Percentiles rank a stretch among this genome's conserved stretches.
These are phyloP conservation scores for Salvia splendens DNA, from an alignment of 257 asterid species.

Conservation along the genomic window DNA sequence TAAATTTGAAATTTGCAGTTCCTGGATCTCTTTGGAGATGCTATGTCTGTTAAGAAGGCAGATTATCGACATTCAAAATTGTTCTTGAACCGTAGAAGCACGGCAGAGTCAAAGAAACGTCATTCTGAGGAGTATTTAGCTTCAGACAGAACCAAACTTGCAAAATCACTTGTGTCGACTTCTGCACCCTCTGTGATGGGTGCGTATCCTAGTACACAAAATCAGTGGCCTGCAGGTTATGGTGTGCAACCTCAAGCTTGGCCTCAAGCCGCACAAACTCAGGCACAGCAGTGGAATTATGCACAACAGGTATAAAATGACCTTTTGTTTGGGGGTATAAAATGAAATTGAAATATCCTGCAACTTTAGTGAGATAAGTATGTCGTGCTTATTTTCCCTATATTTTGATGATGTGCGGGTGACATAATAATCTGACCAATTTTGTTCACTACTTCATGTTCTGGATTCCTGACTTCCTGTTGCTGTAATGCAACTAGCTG, in stretches of 20 bases:
- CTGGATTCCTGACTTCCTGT: no score
- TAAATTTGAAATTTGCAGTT: no score
- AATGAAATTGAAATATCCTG: no score
- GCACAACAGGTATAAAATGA: slow-evolving; percentile 57
- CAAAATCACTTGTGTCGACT: slow-evolving; percentile 58
- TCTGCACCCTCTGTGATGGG: slow-evolving; percentile 66
- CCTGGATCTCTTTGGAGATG: slow-evolving; percentile 35
- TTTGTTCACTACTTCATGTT: no score
- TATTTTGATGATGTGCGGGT: no score
- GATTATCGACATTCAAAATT: slow-evolving; percentile 82
- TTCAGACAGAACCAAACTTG: slow-evolving; percentile 74
- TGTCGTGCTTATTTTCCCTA: no score
- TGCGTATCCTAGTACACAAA: slow-evolving; percentile 71
- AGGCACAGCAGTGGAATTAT: slow-evolving; percentile 82
- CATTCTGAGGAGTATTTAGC: slow-evolving; percentile 76
- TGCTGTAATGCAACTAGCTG: no score
- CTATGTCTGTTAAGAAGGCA: slow-evolving; percentile 65
- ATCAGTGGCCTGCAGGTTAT: slow-evolving; percentile 86
- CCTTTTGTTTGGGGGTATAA: no score
- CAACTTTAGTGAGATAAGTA: no score
- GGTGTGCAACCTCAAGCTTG: slow-evolving; percentile 81
- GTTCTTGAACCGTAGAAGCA: slow-evolving; percentile 73
- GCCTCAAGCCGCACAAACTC: slow-evolving; percentile 86
- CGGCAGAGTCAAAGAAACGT: slow-evolving; percentile 85
- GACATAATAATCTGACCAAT: no score